A percentile compares a stretch with the other conserved stretches of the same genome.
Conservation (phyloP, 192 early-diverging fungal species). For the Gorgonomyces haynaldii region DNA sequence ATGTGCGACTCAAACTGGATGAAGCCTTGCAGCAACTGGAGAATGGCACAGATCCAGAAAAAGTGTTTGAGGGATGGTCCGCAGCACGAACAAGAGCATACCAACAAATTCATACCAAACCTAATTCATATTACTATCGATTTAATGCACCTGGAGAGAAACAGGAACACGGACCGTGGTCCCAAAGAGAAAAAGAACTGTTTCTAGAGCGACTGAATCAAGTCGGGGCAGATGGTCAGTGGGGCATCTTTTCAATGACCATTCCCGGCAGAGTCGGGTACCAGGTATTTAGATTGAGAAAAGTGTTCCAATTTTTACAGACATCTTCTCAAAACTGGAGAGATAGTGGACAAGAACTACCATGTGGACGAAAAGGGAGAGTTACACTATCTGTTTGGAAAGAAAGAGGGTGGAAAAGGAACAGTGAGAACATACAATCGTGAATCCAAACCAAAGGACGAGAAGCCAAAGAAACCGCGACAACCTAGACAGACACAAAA, state of each 20-base stretch:
- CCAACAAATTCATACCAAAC: constrained; percentile 84
- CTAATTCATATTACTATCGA: constrained; percentile 95
- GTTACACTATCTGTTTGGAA: constrained; percentile 82
- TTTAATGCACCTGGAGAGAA: constrained; percentile 96
- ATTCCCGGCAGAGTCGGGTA: constrained; percentile 94
- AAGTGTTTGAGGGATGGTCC: constrained; percentile 94
- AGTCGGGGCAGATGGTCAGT: constrained; percentile 89
- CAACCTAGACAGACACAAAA: constrained; percentile 22
- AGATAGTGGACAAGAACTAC: constrained; percentile 87
- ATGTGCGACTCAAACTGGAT: constrained; percentile 44
- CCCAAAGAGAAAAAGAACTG: constrained; percentile 65
- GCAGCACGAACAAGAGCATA: constrained; percentile 87
- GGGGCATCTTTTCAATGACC: constrained; percentile 93
- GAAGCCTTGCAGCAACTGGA: constrained; percentile 80
- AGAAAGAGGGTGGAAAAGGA: constrained; percentile 71
- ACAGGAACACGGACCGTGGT: constrained; percentile 61
- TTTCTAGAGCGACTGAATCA: constrained; percentile 77
- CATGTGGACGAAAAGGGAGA: constrained; percentile 81
- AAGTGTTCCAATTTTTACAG: constrained; percentile 97
- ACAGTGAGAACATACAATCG: constrained; percentile 31
- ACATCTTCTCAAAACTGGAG: constrained; percentile 71
- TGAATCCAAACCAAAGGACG: constrained; percentile 11
- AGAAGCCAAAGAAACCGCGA: constrained; percentile 19
- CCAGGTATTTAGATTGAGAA: constrained; percentile 43
- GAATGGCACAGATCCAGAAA: constrained; percentile 62